These are phyloP conservation scores for Bjerkandera adusta DNA, from an alignment of 1,284 basidiomycete genomes.

Conservation along the genomic window DNA sequence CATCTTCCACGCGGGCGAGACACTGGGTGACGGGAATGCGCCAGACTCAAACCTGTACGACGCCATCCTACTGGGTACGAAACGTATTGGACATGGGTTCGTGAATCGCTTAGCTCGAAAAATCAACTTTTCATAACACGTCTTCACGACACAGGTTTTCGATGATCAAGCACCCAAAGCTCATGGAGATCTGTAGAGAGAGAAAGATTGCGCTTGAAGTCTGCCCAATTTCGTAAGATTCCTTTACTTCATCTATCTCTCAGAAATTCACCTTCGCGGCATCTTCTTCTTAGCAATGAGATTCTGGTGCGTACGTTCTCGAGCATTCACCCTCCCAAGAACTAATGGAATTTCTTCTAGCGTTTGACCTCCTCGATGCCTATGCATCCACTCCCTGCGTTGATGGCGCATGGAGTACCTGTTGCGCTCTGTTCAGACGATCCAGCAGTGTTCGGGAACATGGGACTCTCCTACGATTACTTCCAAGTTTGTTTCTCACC, in stretches of 20 bases:
- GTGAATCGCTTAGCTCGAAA: slow-evolving; percentile 11
- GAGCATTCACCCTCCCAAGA: background rate
- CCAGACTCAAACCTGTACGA: slow-evolving; percentile 79
- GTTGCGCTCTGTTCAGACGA: slow-evolving; percentile 74
- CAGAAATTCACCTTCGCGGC: no score
- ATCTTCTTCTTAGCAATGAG: slow-evolving; percentile 51
- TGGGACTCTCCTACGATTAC: slow-evolving; percentile 72
- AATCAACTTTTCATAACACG: background rate
- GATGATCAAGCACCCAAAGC: slow-evolving; percentile 67
- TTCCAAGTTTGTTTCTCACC: slow-evolving; percentile 46
- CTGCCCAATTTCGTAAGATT: slow-evolving; percentile 67
- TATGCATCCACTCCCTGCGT: slow-evolving; percentile 65
- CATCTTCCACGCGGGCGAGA: slow-evolving; percentile 81
- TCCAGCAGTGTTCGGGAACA: slow-evolving; percentile 73
- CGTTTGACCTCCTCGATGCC: slow-evolving; percentile 73
- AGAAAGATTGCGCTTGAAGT: slow-evolving; percentile 66
- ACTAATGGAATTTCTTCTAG: slow-evolving; percentile 29
- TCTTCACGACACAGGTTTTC: slow-evolving; percentile 58
- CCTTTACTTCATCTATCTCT: slow-evolving; percentile 8
- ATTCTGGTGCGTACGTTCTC: slow-evolving; percentile 49
- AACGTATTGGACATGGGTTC: slow-evolving; percentile 78
- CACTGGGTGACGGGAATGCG: slow-evolving; percentile 65
- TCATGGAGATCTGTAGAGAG: slow-evolving; percentile 66
- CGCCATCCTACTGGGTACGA: slow-evolving; percentile 73
- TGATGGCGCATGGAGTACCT: slow-evolving; percentile 68